Base-by-base conservation (phyloP, 352 stramenopile species). In the Pythium vanterpoolii region DNA sequence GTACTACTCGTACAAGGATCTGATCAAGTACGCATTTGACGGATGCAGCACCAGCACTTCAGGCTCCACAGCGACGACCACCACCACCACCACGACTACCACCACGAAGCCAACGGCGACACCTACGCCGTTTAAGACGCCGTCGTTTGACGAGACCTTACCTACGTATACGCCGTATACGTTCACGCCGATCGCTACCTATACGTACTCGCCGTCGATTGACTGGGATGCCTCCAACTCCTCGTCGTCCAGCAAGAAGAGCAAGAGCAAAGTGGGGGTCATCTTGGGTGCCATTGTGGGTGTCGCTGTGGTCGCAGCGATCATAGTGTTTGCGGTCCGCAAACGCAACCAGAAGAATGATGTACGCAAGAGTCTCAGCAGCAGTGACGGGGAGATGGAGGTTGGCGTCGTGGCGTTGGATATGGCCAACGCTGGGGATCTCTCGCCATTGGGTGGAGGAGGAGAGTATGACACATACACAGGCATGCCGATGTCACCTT, bases 1-100 rank as follows among this genome's bases (percentile, higher is more conserved):
- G 23, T 51, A 19, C 24, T 51, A 51, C n/a, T 51, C 44, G 26
- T 51, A 51, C 26, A 51, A 51, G 44, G 30, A 38, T 27, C 24
- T 51, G 3, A 13, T 51, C 44, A 28, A 51, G 14, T 51, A 36
- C 18, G 44, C 26, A 6, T 38, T 51, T 23, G 44, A 28, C 9
- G 7, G 21, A 14, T 51, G 44, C 44, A 36, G 24, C 11, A 51
- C 13, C 44, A 38, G 43, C 42, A 40, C 6, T 18, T 38, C 33
- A 14, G 5, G 34, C 34, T 42, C 34, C 10, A 36, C 44, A 18
- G 36, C 44, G 1, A 26, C 44, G 13, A 51, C 24, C 0, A 50
- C 44, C 10, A 34, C 44, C 14, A 50, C 44, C 11, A 50, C 24
- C 14, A 36, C 39, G n/a, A 46, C 39, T 21, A 42, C 5, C 11